Evolutionary conservation across 1,284 basidiomycete genomes (phyloP), one percentile per base, ranked within the genome.

Genomic region (Heterobasidion irregulare): DNA sequence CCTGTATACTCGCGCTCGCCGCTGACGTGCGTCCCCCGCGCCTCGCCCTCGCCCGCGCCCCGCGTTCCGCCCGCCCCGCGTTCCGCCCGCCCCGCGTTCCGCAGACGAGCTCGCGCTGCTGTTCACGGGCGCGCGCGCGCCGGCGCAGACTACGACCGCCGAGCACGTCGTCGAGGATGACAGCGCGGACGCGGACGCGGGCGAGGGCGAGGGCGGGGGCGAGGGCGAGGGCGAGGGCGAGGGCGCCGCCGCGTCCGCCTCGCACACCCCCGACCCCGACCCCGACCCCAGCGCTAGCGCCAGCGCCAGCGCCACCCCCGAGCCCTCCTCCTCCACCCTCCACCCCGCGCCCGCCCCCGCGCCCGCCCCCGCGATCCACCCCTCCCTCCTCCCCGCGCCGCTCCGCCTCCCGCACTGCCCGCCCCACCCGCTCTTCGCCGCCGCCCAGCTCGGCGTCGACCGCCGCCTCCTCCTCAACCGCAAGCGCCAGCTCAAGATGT

Each of bases 401-500:
- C 68, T 10, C 8, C 45, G 72, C 9, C 62, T 67, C 0, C 54
- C 64, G 1, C 60, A 65, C 43, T 68, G 63, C 46, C 68, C 70
- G 12, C 6, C 16, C 33, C 59, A 61, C 43, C 62, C 61, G 4
- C 51, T 91, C 50, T 94, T 97, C 68, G 65, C 74, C 18, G 78
- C 84, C 38, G 78, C 85, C 56, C 88, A 92, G 64, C 75, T 97
- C 2, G 92, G 92, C 5, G 81, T 94, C 12, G 94, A 98, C 72
- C 77, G 94, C 10, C 78, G 94, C n/a, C 71, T 98, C 58, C 76
- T 98, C 51, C 85, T 98, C 45, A 98, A 98, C 68, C 78, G 94
- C 52, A 97, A 95, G 70, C 77, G 92, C 55, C 87, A 94, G 72
- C 72, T 95, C 54, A 94, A 95, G 71, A 98, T 98, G 94, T 96